These are phyloP conservation scores for Zymoseptoria ardabiliae DNA, from an alignment of 2,329 filamentous ascomycete genomes.

Conservation along the genomic window DNA sequence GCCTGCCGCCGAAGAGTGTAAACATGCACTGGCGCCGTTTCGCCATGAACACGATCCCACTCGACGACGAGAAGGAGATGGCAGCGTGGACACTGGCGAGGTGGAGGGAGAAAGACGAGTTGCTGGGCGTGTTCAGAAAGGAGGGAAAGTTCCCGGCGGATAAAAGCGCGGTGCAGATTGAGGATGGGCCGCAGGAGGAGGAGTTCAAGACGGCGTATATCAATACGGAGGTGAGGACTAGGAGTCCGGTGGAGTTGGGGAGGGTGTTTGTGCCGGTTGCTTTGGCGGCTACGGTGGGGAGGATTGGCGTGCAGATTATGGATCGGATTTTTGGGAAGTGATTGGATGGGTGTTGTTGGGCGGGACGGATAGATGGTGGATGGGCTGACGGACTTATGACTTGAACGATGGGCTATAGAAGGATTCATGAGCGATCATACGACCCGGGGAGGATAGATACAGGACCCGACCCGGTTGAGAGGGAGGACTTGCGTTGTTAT, in stretches of 20 bases:
- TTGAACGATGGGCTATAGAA: not conserved
- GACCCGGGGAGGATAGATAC: not conserved
- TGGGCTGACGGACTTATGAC: not conserved
- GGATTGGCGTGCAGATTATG: slow-evolving; percentile 27
- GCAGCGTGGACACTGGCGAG: slow-evolving; percentile 73
- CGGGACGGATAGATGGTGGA: not conserved
- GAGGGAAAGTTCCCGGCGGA: slow-evolving; percentile 79
- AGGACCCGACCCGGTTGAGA: not conserved
- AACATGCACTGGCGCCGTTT: slow-evolving; percentile 97
- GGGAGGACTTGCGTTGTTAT: not conserved
- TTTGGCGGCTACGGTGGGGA: slow-evolving; percentile 31
- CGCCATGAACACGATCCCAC: slow-evolving; percentile 67
- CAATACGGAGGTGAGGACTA: slow-evolving; percentile 40
- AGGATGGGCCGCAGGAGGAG: slow-evolving; percentile 22
- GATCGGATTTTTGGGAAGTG: slow-evolving; percentile 16
- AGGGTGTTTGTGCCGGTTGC: slow-evolving; percentile 37
- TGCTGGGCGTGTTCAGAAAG: slow-evolving; percentile 67
- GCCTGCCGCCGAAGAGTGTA: slow-evolving; percentile 82
- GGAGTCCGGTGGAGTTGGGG: slow-evolving; percentile 34
- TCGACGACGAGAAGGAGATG: slow-evolving; percentile 65
- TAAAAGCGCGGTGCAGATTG: slow-evolving; percentile 31
- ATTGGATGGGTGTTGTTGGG: not conserved
- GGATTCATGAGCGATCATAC: not conserved
- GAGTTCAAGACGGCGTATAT: slow-evolving; percentile 37
- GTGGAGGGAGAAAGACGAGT: slow-evolving; percentile 85